Evolutionary conservation across 148 eudicot species (phyloP), one percentile per base, ranked within the genome.

Genomic region (Suaeda aralocaspica): DNA sequence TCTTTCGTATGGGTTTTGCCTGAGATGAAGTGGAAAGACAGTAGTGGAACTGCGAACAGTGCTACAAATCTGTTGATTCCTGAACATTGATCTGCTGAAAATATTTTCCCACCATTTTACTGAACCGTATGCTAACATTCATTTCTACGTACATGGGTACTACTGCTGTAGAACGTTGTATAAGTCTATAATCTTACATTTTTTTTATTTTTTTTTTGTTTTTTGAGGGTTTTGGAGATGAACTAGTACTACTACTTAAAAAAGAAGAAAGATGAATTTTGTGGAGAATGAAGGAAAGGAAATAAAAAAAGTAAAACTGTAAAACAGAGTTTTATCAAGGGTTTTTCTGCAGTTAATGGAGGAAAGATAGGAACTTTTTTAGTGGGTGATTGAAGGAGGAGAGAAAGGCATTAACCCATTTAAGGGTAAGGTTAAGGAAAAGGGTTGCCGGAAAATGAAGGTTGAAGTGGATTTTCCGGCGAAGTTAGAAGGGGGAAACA

Each of bases 81-180:
- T 10, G 97, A 88, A 68, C 97, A 91, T 67, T 91, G 97, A 45
- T 86, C 97, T 0, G 93, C 90, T 66, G 78, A 84, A 73, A 91
- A 91, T 66, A 91, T 91, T 71, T 85, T 86, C 96, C n/a, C 96
- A 91, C 96, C 96, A 91, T 84, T 86, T 91, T 39, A 91, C 97
- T 13, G 97, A 91, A 5, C 92, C 97, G 39, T 91, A 91, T n/a
- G 97, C 97, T 19, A 91, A 71, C 74, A 91, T 85, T 85, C 97
- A 91, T 91, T 31, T 94, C 97, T 3, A 91, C 94, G 55, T 91
- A 91, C 28, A 91, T 86, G 7, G 97, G 97, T 2, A 91, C 91
- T 0, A 91, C 92, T 0, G 97, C 94, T 4, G 97, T 86, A 88
- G 67, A 3, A 91, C 97, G 66, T 88, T 94, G 90, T 91, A 91